These are phyloP conservation scores for Aspergillus piperis DNA, from an alignment of 2,329 filamentous ascomycete genomes.

Conservation along the genomic window DNA sequence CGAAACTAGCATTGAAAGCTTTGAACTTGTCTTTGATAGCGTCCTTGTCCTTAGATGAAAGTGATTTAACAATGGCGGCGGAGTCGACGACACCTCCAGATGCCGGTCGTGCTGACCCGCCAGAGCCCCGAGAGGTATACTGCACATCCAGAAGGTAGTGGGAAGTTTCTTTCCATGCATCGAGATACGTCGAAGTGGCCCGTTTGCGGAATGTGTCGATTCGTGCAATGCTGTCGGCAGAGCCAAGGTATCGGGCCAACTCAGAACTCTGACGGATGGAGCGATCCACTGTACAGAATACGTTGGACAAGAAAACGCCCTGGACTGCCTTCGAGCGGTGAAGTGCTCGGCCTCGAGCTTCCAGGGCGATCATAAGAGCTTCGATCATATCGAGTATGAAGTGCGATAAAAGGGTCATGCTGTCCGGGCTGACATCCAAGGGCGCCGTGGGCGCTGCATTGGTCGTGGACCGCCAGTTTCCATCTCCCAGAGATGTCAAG, in stretches of 20 bases:
- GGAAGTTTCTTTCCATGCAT: constrained; percentile 85
- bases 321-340: constrained; percentile 76
- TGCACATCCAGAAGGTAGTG: constrained; percentile 85
- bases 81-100: constrained; percentile 71
- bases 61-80: constrained; percentile 75
- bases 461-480: constrained; percentile 74
- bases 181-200: constrained; percentile 76
- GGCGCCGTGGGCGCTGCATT: constrained; percentile 68
- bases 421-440: constrained; percentile 87
- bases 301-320: constrained; percentile 90
- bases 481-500: constrained; percentile 87
- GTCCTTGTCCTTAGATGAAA: constrained; percentile 90
- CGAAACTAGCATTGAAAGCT: constrained; percentile 85
- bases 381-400: constrained; percentile 91
- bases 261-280: constrained; percentile 76
- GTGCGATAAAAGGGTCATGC: constrained; percentile 81
- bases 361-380: constrained; percentile 71
- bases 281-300: constrained; percentile 78
- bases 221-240: constrained; percentile 62
- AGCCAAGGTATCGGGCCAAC: constrained; percentile 67
- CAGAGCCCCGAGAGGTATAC: constrained; percentile 73
- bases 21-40: constrained; percentile 95
- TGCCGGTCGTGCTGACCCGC: constrained; percentile 60
- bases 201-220: constrained; percentile 88
- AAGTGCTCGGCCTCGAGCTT: constrained; percentile 69